A percentile compares a stretch with the other conserved stretches of the same genome.
Conservation (phyloP, 2,329 filamentous ascomycete species). For the Phoma sp. region DNA sequence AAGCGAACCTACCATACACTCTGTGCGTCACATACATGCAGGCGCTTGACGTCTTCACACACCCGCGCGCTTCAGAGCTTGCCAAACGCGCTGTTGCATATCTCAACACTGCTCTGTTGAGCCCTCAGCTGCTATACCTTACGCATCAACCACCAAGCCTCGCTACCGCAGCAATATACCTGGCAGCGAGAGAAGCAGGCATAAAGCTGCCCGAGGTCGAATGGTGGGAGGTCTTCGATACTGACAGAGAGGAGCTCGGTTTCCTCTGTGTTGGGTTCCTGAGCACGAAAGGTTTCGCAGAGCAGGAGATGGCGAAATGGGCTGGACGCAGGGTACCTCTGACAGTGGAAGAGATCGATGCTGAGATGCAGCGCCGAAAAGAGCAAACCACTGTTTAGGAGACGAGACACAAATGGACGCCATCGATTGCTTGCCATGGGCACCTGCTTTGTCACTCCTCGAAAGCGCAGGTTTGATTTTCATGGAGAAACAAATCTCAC, state of each 20-base stretch:
- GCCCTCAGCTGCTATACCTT: constrained; percentile 85
- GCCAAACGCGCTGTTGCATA: constrained; percentile 73
- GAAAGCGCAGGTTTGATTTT: background rate
- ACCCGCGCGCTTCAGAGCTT: constrained; percentile 57
- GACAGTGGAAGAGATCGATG: constrained; percentile 63
- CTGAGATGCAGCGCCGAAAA: constrained; percentile 62
- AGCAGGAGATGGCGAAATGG: constrained; percentile 64
- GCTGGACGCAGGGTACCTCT: constrained; percentile 60
- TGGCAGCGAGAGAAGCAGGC: constrained; percentile 77
- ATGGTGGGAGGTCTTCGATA: constrained; percentile 99
- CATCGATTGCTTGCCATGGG: background rate
- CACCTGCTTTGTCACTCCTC: background rate
- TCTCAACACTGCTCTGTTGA: constrained; percentile 84
- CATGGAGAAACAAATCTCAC: background rate
- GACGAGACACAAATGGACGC: background rate
- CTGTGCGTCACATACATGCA: constrained; percentile 92
- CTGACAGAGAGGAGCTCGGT: constrained; percentile 90
- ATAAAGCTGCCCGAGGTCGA: constrained; percentile 80
- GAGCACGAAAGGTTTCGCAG: constrained; percentile 75
- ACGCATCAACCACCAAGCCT: constrained; percentile 89
- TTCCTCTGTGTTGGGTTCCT: constrained; percentile 87
- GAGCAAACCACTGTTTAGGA: constrained; percentile 2
- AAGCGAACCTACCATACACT: constrained; percentile 83
- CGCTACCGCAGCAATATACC: constrained; percentile 87
- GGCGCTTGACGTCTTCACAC: constrained; percentile 72